A percentile compares a stretch with the other conserved stretches of the same genome.
phyloP scores from a whole-genome alignment of 345 rosid genomes.

The Theobroma cacao region DNA sequence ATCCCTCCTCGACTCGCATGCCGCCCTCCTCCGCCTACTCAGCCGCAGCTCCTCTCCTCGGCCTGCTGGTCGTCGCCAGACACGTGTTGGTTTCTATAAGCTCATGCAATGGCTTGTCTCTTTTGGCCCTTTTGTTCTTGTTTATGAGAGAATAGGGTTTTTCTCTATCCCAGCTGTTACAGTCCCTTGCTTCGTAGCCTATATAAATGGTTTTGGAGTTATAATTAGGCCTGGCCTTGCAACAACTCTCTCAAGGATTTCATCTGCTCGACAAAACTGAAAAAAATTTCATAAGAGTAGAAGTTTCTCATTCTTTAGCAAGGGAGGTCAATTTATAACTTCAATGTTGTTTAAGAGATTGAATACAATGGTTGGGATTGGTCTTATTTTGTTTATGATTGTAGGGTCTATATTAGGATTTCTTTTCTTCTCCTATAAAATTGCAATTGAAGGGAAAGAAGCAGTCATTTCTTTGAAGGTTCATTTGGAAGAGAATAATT shows the following conservation, averaged over 20 bases:
- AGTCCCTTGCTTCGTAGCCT: background rate
- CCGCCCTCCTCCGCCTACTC: background rate
- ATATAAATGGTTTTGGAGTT: slow-evolving; percentile 7
- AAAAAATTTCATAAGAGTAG: background rate
- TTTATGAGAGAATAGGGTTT: slow-evolving; percentile 10
- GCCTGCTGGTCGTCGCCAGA: background rate
- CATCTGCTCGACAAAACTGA: background rate
- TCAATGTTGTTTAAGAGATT: background rate
- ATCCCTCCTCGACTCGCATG: slow-evolving; percentile 10
- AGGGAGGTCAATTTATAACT: background rate
- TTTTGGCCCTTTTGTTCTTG: slow-evolving; percentile 14
- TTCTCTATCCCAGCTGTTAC: background rate
- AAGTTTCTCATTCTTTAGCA: background rate
- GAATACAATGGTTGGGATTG: slow-evolving; percentile 12
- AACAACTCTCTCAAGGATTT: slow-evolving; percentile 2
- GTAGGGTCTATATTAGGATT: slow-evolving; percentile 6
- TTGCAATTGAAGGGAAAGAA: slow-evolving; percentile 16
- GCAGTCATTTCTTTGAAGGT: slow-evolving; percentile 11
- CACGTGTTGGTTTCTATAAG: slow-evolving; percentile 4
- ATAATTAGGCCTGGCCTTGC: background rate
- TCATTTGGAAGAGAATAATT: slow-evolving; percentile 6
- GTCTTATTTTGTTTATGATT: slow-evolving; percentile 10
- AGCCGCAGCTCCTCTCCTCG: background rate
- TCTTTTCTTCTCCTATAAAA: slow-evolving; percentile 13
- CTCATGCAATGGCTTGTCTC: slow-evolving; percentile 14